phyloP scores from a whole-genome alignment of 495 filamentous ascomycete species.

The Apodospora peruviana region DNA sequence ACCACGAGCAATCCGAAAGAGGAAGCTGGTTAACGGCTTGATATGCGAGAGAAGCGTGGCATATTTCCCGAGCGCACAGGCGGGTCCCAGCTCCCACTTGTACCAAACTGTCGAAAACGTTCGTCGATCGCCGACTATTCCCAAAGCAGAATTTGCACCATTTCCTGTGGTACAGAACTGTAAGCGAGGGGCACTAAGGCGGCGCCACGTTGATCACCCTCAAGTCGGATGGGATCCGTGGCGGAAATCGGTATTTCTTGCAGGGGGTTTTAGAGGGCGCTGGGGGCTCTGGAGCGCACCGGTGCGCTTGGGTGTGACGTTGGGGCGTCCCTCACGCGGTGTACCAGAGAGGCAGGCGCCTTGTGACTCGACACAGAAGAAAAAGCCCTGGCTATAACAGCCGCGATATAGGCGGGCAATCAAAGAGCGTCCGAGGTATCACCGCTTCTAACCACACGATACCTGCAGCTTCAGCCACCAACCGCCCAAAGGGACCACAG shows the following conservation, averaged over 20 bases:
- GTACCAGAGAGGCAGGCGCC: constrained; percentile 5
- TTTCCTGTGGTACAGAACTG: constrained; percentile 2
- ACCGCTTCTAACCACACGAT: constrained; percentile 23
- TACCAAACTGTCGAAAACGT: constrained; percentile 25
- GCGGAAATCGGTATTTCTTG: constrained; percentile 26
- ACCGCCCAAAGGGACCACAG: constrained; percentile 2
- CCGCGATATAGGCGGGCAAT: constrained; percentile 28
- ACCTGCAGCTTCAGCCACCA: constrained; percentile 10
- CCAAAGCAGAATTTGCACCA: constrained; percentile 16
- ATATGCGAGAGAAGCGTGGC: constrained; percentile 19
- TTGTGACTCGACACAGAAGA: neutral
- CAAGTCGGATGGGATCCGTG: constrained; percentile 24
- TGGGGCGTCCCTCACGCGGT: constrained; percentile 3
- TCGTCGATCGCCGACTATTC: constrained; percentile 24
- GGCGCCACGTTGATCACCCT: constrained; percentile 30
- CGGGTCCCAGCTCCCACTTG: constrained; percentile 2
- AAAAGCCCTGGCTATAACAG: constrained; percentile 12
- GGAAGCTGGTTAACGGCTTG: constrained; percentile 21
- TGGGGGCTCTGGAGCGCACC: too few relatives aligned
- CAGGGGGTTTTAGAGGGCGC: constrained; percentile 14
- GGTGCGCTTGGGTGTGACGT: constrained; percentile 12
- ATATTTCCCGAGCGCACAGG: constrained; percentile 20
- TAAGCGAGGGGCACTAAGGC: constrained; percentile 25
- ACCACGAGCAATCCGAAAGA: constrained; percentile 13
- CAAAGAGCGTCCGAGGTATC: constrained; percentile 32